Evolutionary conservation across 163 green algal species (phyloP).

Genomic region (Prototheca stagnorum): DNA sequence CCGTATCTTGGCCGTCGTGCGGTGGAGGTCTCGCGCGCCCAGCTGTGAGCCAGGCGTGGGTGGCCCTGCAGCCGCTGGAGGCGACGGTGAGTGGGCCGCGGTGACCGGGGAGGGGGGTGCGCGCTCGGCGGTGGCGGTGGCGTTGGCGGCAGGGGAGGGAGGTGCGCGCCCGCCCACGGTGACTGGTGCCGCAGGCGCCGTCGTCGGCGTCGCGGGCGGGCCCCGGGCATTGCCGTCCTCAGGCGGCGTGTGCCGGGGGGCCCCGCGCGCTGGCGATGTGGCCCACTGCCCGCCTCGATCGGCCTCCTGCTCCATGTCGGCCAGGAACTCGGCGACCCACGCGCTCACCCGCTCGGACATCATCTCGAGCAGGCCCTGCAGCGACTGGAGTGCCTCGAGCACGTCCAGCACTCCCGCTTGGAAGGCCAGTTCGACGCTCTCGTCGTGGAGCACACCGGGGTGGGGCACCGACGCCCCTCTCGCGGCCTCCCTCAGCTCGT

Average conservation of each 20-base stretch:
- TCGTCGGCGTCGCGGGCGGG: neutral
- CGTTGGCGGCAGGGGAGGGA: neutral
- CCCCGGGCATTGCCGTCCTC: neutral
- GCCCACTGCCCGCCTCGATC: neutral
- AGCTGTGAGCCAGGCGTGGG: too few relatives aligned
- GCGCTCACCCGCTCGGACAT: constrained; percentile 43
- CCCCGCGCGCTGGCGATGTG: neutral
- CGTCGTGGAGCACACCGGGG: too few relatives aligned
- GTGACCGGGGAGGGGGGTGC: too few relatives aligned
- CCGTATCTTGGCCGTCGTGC: too few relatives aligned
- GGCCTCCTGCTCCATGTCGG: constrained; percentile 27
- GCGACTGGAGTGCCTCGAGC: constrained; percentile 7
- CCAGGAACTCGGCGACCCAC: constrained; percentile 48
- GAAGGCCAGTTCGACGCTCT: too few relatives aligned
- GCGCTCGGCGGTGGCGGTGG: too few relatives aligned
- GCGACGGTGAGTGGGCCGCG: too few relatives aligned
- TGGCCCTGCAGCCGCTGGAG: too few relatives aligned
- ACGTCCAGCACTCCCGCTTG: constrained; percentile 20
- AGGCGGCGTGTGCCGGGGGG: neutral
- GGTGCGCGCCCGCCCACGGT: neutral
- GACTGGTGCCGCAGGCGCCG: neutral
- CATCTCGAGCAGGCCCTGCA: constrained; percentile 67
- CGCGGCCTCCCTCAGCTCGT: constrained; percentile 18
- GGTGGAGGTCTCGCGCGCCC: too few relatives aligned
- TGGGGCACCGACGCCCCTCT: too few relatives aligned